A percentile compares a stretch with the other conserved stretches of the same genome.
Conservation (phyloP, 169 alveolate genomes). For the Eimeria necatrix region DNA sequence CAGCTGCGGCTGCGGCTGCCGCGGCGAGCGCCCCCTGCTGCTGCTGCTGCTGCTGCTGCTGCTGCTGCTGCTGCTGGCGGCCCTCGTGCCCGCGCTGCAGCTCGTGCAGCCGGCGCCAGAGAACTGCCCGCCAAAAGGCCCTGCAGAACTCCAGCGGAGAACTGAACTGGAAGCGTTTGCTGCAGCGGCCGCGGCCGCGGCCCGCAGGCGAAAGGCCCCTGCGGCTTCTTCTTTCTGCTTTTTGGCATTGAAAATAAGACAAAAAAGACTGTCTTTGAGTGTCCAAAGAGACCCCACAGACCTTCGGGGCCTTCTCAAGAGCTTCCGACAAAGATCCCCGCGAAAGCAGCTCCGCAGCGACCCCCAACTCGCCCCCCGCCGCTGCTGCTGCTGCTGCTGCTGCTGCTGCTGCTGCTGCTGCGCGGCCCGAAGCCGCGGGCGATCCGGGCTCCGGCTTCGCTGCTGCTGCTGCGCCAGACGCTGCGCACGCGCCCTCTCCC, state of each 20-base stretch:
- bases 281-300: constrained; percentile 18
- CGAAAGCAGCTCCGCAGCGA: not conserved
- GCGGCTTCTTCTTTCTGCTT: not conserved
- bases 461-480: not conserved
- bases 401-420: not conserved
- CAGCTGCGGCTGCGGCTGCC: not conserved
- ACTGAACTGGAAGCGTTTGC: not conserved
- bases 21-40: not conserved
- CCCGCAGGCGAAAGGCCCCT: not conserved
- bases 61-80: no score
- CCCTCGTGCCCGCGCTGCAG: not conserved
- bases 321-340: not conserved
- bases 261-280: not conserved
- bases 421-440: not conserved
- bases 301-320: constrained; percentile 7
- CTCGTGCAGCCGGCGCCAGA: constrained; percentile 1
- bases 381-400: not conserved
- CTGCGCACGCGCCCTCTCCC: not conserved
- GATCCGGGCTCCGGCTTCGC: not conserved
- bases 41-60: no score
- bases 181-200: constrained; percentile 6
- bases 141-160: not conserved
- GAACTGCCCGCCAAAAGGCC: constrained; percentile 7
- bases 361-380: not conserved
- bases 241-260: constrained; percentile 17